Conservation (phyloP, 805 yeast species). For the Saccharomyces kudriavzevii region DNA sequence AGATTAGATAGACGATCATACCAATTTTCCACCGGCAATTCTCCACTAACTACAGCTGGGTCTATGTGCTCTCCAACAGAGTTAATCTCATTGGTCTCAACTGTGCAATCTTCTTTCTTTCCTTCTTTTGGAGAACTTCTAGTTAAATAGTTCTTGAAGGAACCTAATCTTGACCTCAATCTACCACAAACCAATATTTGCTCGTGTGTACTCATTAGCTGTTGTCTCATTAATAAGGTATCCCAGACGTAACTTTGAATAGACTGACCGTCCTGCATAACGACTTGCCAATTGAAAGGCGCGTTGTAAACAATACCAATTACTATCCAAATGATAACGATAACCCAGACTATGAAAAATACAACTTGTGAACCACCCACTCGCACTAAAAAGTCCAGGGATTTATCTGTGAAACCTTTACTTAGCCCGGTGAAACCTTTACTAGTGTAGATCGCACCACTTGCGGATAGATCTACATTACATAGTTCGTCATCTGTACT, state of each 20-base stretch:
- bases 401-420: conserved; percentile 16
- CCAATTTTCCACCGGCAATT: conserved; percentile 24
- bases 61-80: background rate
- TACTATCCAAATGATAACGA: conserved; percentile 25
- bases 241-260: conserved; percentile 36
- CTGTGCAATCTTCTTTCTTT: background rate
- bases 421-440: conserved; percentile 23
- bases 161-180: conserved; percentile 24
- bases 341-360: conserved; percentile 23
- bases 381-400: conserved; percentile 20
- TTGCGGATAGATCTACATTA: conserved; percentile 8
- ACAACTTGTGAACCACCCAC: conserved; percentile 25
- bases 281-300: conserved; percentile 34
- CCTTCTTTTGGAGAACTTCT: background rate
- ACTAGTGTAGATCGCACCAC: conserved; percentile 15
- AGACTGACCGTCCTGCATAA: conserved; percentile 37
- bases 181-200: conserved; percentile 21
- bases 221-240: conserved; percentile 36
- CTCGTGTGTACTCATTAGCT: conserved; percentile 25
- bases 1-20: conserved; percentile 30
- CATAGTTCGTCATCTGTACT: conserved; percentile 9
- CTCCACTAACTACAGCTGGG: conserved; percentile 6
- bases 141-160: conserved; percentile 16
- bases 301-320: conserved; percentile 26
- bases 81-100: background rate